Conservation (phyloP, 176 grass and related monocot species). For the Oryza officinalis region DNA sequence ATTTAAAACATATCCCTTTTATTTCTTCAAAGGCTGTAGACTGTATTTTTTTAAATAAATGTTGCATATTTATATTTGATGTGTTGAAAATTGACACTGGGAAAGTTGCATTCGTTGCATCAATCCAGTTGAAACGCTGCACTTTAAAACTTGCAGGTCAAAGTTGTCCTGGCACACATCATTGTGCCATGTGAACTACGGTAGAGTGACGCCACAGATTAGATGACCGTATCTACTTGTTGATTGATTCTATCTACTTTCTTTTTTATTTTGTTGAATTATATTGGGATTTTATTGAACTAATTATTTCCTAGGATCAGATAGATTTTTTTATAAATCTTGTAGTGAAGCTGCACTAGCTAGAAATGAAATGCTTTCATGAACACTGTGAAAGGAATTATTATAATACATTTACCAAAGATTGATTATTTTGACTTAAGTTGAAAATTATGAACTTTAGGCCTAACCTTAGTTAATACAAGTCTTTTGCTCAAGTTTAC, state of each 20-base stretch:
- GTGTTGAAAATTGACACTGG: not conserved
- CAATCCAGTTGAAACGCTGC: constrained; percentile 11
- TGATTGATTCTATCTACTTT: not conserved
- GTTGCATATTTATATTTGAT: constrained; percentile 17
- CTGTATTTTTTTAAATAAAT: not conserved
- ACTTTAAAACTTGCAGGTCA: not conserved
- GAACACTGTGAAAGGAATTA: constrained; percentile 7
- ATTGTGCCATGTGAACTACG: not conserved
- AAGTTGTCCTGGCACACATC: not conserved
- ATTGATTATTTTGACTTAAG: not conserved
- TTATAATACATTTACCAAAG: not conserved
- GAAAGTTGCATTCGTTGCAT: not conserved
- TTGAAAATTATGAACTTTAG: not conserved
- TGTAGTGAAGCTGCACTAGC: not conserved
- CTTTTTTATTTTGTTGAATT: not conserved
- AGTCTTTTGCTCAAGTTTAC: constrained; percentile 18
- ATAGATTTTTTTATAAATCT: constrained; percentile 11
- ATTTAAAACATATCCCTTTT: not conserved
- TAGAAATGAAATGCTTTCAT: constrained; percentile 8
- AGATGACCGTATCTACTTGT: constrained; percentile 5
- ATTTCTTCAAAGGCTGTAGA: not conserved
- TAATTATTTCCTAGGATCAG: constrained; percentile 10
- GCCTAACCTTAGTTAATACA: not conserved
- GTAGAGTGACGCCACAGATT: not conserved
- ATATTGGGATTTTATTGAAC: not conserved